phyloP scores from a whole-genome alignment of 306 rosid genomes.

The Citrullus mucosospermus region DNA sequence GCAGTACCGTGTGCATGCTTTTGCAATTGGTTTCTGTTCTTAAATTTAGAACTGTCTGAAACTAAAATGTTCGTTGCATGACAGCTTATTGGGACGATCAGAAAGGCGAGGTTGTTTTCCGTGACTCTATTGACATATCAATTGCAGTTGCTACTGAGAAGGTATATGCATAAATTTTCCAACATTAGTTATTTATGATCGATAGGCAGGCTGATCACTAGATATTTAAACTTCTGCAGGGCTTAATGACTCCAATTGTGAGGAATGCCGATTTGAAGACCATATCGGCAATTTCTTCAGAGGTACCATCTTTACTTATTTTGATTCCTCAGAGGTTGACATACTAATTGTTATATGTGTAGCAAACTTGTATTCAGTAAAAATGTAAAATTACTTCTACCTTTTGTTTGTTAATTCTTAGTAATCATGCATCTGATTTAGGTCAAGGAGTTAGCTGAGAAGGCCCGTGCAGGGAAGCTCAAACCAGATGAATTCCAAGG shows the following conservation, averaged over 20 bases:
- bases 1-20: background rate
- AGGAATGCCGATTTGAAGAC: constrained; percentile 92
- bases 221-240: constrained; percentile 36
- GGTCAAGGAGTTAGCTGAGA: constrained; percentile 88
- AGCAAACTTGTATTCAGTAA: background rate
- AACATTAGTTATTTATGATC: constrained; percentile 11
- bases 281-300: constrained; percentile 66
- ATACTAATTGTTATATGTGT: background rate
- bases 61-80: constrained; percentile 13
- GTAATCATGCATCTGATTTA: constrained; percentile 14
- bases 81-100: constrained; percentile 81
- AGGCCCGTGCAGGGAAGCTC: constrained; percentile 84
- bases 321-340: background rate
- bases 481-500: constrained; percentile 90
- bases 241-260: constrained; percentile 91
- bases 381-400: background rate
- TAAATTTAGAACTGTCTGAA: background rate
- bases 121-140: constrained; percentile 72
- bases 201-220: constrained; percentile 11
- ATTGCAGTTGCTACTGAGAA: constrained; percentile 97
- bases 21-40: background rate
- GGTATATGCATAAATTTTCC: constrained; percentile 27
- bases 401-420: background rate
- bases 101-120: constrained; percentile 51
- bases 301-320: constrained; percentile 36